Evolutionary conservation across 2,329 filamentous ascomycete species (phyloP).

Genomic region (Metarhizium guizhouense): DNA sequence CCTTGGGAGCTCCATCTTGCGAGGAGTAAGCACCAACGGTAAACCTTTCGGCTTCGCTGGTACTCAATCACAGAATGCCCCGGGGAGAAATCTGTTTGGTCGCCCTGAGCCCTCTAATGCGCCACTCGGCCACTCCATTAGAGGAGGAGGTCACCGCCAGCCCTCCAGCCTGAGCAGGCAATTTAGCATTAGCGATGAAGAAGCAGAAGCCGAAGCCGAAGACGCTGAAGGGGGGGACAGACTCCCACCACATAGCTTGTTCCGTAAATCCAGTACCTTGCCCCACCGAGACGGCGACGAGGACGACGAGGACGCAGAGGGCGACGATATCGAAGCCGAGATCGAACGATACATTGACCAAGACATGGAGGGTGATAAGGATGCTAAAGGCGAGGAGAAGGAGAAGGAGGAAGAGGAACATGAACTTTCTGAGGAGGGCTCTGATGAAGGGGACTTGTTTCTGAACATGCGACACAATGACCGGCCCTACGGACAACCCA

Average conservation of each 20-base stretch:
- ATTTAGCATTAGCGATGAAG: conserved; percentile 24
- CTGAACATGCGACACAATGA: conserved; percentile 38
- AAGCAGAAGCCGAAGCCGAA: conserved; percentile 16
- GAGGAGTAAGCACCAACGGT: conserved; percentile 27
- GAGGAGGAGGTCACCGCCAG: conserved; percentile 29
- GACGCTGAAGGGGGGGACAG: conserved; percentile 26
- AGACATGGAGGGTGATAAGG: conserved; percentile 27
- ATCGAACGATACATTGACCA: conserved; percentile 27
- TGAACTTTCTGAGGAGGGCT: conserved; percentile 26
- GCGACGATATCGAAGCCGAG: conserved; percentile 25
- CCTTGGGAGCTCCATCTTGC: conserved; percentile 45
- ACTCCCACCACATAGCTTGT: conserved; percentile 23
- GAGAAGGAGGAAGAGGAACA: conserved; percentile 28
- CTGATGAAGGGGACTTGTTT: conserved; percentile 38
- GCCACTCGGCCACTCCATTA: conserved; percentile 40
- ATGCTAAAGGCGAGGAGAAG: conserved; percentile 27
- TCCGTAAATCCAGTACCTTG: conserved; percentile 17
- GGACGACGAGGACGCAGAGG: conserved; percentile 16
- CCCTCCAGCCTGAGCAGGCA: conserved; percentile 44
- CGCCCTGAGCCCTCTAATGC: conserved; percentile 27
- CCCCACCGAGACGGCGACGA: conserved; percentile 8
- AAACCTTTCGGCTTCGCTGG: conserved; percentile 32
- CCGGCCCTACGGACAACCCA: conserved; percentile 26
- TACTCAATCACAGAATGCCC: conserved; percentile 15
- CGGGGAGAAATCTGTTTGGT: conserved; percentile 29